phyloP scores from a whole-genome alignment of 2,329 filamentous ascomycete genomes.

The Penicillium sp. region DNA sequence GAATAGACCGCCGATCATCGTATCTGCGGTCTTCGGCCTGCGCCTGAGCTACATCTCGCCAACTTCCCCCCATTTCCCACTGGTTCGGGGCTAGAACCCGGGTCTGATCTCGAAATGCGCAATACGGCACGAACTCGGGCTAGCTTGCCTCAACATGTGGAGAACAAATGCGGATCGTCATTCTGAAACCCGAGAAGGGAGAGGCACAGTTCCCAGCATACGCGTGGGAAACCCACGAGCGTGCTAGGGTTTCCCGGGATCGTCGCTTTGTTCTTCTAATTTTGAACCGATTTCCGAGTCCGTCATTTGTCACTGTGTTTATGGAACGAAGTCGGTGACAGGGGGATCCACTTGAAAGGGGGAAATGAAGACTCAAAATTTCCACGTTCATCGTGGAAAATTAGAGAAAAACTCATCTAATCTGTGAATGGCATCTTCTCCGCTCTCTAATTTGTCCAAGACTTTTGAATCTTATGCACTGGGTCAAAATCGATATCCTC shows the following conservation, averaged over 20 bases:
- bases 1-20: background rate
- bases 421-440: background rate
- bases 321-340: background rate
- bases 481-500: background rate
- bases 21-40: background rate
- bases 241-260: background rate
- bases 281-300: background rate
- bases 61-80: background rate
- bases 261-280: background rate
- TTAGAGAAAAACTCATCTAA: background rate
- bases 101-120: background rate
- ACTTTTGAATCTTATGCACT: background rate
- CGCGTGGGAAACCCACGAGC: background rate
- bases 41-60: background rate
- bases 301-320: background rate
- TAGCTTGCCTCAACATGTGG: background rate
- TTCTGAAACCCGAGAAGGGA: background rate
- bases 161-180: background rate
- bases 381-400: background rate
- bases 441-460: background rate
- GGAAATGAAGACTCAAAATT: background rate
- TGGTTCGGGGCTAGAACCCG: background rate
- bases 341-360: background rate
- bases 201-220: background rate
- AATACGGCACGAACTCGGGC: background rate